phyloP scores from a whole-genome alignment of 1,284 basidiomycete species.

The Moesziomyces sp. region DNA sequence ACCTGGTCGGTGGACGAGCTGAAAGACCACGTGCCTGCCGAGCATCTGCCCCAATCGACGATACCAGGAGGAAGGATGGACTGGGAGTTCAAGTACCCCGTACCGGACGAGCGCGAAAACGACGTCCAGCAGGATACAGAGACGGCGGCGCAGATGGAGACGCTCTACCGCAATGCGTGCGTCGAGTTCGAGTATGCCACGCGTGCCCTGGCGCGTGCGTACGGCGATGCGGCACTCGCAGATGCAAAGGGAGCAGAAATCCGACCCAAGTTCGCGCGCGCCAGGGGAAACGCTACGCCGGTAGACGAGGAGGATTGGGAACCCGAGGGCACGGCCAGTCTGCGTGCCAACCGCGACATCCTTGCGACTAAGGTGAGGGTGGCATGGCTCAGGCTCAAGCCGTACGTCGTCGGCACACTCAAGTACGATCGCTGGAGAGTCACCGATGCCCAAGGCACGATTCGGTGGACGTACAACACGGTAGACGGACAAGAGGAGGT shows the following conservation, averaged over 20 bases:
- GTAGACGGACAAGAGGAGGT: slow-evolving; percentile 46
- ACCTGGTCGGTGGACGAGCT: slow-evolving; percentile 58
- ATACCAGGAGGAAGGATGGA: slow-evolving; percentile 54
- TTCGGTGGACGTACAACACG: slow-evolving; percentile 55
- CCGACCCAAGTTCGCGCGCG: slow-evolving; percentile 20
- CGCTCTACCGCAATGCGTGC: slow-evolving; percentile 35
- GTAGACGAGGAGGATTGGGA: slow-evolving; percentile 48
- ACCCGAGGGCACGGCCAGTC: slow-evolving; percentile 34
- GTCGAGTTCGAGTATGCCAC: slow-evolving; percentile 58
- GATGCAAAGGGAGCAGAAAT: slow-evolving; percentile 27
- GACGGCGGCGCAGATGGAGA: slow-evolving; percentile 26
- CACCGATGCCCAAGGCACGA: slow-evolving; percentile 42
- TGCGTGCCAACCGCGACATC: slow-evolving; percentile 58
- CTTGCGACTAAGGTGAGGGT: slow-evolving; percentile 61
- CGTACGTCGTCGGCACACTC: slow-evolving; percentile 56
- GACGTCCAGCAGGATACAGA: slow-evolving; percentile 46
- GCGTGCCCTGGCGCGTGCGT: slow-evolving; percentile 41
- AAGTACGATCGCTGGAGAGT: slow-evolving; percentile 54
- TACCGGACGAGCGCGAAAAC: slow-evolving; percentile 53
- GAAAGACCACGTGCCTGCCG: slow-evolving; percentile 46
- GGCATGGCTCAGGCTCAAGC: slow-evolving; percentile 56
- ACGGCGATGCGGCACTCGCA: slow-evolving; percentile 29
- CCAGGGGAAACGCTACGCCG: slow-evolving; percentile 11
- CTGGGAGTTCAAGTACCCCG: slow-evolving; percentile 50
- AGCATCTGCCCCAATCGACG: slow-evolving; percentile 48